Evolutionary conservation across 768 basidiomycete genomes (phyloP).

Genomic region (Gymnopilus junonius): DNA sequence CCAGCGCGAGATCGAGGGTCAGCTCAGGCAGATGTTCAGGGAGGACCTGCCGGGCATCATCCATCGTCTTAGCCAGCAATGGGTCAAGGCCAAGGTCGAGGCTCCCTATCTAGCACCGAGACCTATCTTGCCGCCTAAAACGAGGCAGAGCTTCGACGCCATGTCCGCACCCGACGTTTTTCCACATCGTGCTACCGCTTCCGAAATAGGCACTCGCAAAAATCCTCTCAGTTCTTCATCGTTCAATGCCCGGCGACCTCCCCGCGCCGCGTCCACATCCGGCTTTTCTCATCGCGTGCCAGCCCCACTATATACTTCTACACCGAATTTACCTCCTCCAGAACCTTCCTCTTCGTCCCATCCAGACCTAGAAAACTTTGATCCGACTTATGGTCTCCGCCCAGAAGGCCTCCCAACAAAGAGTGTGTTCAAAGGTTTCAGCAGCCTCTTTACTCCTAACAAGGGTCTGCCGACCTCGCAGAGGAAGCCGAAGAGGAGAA

Average conservation of each 20-base stretch:
- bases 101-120: slow-evolving; percentile 79
- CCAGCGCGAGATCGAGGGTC: slow-evolving; percentile 96
- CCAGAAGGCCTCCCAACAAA: slow-evolving; percentile 90
- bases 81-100: slow-evolving; percentile 94
- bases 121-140: slow-evolving; percentile 36
- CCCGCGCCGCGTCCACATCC: slow-evolving; percentile 22
- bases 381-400: slow-evolving; percentile 94
- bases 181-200: slow-evolving; percentile 19
- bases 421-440: slow-evolving; percentile 79
- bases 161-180: slow-evolving; percentile 46
- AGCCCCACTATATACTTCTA: slow-evolving; percentile 19
- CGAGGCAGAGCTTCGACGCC: slow-evolving; percentile 38
- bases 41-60: slow-evolving; percentile 98
- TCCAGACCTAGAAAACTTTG: slow-evolving; percentile 77
- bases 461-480: slow-evolving; percentile 81
- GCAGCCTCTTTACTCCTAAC: slow-evolving; percentile 68
- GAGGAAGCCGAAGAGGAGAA: slow-evolving; percentile 57
- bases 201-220: slow-evolving; percentile 2
- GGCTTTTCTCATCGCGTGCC: slow-evolving; percentile 22
- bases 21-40: slow-evolving; percentile 96
- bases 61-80: slow-evolving; percentile 92
- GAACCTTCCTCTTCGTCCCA: slow-evolving; percentile 32
- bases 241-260: slow-evolving; percentile 16
- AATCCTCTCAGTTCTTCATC: slow-evolving; percentile 34
- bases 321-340: slow-evolving; percentile 17